Conservation (phyloP, 1,284 basidiomycete genomes). For the Ustilago loliicola region DNA sequence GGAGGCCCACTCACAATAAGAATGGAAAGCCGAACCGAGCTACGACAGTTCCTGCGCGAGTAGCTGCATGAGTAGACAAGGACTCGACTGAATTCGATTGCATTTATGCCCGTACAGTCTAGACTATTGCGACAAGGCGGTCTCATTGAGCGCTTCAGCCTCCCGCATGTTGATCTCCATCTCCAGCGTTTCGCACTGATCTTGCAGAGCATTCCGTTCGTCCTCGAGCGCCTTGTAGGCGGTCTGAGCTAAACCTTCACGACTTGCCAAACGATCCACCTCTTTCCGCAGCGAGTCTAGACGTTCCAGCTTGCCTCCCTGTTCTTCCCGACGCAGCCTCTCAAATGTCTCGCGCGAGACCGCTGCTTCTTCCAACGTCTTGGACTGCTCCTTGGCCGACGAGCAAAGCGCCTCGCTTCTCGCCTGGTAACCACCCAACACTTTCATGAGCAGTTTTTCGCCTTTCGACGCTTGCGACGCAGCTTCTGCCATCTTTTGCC, state of each 20-base stretch:
- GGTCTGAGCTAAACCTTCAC: slow-evolving; percentile 57
- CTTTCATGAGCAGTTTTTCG: slow-evolving; percentile 91
- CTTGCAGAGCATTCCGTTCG: slow-evolving; percentile 43
- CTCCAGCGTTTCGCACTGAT: slow-evolving; percentile 59
- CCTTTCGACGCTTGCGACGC: slow-evolving; percentile 84
- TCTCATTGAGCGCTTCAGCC: slow-evolving; percentile 55
- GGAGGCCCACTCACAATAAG: not conserved
- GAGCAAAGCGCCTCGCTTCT: slow-evolving; percentile 80
- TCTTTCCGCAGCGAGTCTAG: slow-evolving; percentile 58
- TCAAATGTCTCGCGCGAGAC: slow-evolving; percentile 58
- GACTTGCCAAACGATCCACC: slow-evolving; percentile 54
- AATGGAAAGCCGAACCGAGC: not conserved
- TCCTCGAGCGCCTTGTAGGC: slow-evolving; percentile 56
- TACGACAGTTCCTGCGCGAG: not conserved
- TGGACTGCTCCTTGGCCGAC: slow-evolving; percentile 47
- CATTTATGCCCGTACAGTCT: not conserved
- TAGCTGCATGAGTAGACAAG: not conserved
- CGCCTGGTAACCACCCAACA: slow-evolving; percentile 89
- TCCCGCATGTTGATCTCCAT: slow-evolving; percentile 68
- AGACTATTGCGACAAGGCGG: slow-evolving; percentile 22
- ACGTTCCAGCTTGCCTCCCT: slow-evolving; percentile 55
- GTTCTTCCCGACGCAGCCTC: slow-evolving; percentile 57
- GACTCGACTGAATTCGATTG: not conserved
- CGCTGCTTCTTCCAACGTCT: slow-evolving; percentile 42
- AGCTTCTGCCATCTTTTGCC: slow-evolving; percentile 84